Evolutionary conservation across 805 yeast genomes (phyloP).

Genomic region (Maudiozyma saulgeensis): DNA sequence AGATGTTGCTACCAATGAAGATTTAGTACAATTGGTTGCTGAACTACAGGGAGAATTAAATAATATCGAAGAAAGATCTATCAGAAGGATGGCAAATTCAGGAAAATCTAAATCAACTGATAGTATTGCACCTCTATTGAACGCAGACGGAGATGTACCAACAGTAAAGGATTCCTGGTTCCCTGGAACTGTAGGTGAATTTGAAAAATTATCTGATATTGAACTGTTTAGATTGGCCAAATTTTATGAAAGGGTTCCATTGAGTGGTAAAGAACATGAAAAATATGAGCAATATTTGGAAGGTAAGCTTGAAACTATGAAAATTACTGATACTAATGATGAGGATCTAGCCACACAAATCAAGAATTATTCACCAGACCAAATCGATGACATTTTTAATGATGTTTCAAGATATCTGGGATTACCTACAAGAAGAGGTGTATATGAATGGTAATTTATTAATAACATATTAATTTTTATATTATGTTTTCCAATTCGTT

Average conservation of each 20-base stretch:
- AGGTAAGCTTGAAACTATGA: conserved; percentile 38
- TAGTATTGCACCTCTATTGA: conserved; percentile 58
- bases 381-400: conserved; percentile 46
- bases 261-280: conserved; percentile 45
- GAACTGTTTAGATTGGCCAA: conserved; percentile 46
- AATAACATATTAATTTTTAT: not conserved
- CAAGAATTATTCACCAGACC: conserved; percentile 34
- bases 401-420: conserved; percentile 66
- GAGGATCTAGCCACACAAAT: conserved; percentile 25
- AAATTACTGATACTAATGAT: conserved; percentile 28
- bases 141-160: conserved; percentile 70
- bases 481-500: not conserved
- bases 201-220: conserved; percentile 37
- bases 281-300: conserved; percentile 42
- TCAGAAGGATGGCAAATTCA: conserved; percentile 61
- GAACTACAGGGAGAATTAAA: conserved; percentile 86
- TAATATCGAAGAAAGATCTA: conserved; percentile 63
- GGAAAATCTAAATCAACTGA: conserved; percentile 35
- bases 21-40: conserved; percentile 75
- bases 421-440: conserved; percentile 42
- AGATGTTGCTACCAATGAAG: conserved; percentile 72
- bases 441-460: conserved; percentile 38
- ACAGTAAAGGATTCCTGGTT: conserved; percentile 31
- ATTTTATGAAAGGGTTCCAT: conserved; percentile 72
- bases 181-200: conserved; percentile 51